phyloP scores from a whole-genome alignment of 2,329 filamentous ascomycete species.

The Claviceps spartinae region DNA sequence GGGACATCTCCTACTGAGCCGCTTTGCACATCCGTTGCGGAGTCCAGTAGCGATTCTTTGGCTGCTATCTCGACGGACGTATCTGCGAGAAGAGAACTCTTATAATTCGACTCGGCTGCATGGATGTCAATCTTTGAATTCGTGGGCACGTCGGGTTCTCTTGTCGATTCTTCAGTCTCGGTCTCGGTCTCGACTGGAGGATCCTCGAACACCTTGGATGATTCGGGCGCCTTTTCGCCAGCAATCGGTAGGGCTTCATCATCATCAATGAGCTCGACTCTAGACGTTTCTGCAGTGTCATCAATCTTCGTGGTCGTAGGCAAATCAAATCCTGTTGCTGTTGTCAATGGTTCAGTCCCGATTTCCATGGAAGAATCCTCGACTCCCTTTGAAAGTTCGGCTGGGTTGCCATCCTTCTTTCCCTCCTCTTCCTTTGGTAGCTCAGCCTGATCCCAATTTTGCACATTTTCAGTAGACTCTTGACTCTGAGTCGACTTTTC shows the following conservation, averaged over 20 bases:
- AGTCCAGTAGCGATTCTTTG: not conserved
- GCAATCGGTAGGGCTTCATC: no score
- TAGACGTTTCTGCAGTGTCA: no score
- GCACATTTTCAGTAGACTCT: slow-evolving; percentile 1
- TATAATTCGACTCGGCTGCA: not conserved
- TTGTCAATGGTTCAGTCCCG: not conserved
- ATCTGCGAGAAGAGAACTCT: not conserved
- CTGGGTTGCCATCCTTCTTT: slow-evolving; percentile 7
- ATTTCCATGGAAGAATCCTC: not conserved
- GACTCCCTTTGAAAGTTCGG: not conserved
- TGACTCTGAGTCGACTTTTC: slow-evolving; percentile 5
- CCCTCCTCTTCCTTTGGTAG: slow-evolving; percentile 9
- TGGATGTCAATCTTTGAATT: not conserved
- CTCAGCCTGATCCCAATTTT: slow-evolving; percentile 5
- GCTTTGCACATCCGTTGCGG: not conserved
- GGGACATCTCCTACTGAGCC: not conserved
- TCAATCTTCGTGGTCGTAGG: no score
- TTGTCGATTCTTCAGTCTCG: not conserved
- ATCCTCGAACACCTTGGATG: not conserved
- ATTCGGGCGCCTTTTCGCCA: not conserved
- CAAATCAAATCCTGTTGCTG: not conserved
- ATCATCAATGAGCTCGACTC: no score
- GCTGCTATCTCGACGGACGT: not conserved
- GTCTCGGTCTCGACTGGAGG: not conserved
- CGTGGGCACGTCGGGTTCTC: not conserved